A percentile compares a stretch with the other conserved stretches of the same genome.
phyloP scores from a whole-genome alignment of 345 rosid genomes.

The Hypericum perforatum region DNA sequence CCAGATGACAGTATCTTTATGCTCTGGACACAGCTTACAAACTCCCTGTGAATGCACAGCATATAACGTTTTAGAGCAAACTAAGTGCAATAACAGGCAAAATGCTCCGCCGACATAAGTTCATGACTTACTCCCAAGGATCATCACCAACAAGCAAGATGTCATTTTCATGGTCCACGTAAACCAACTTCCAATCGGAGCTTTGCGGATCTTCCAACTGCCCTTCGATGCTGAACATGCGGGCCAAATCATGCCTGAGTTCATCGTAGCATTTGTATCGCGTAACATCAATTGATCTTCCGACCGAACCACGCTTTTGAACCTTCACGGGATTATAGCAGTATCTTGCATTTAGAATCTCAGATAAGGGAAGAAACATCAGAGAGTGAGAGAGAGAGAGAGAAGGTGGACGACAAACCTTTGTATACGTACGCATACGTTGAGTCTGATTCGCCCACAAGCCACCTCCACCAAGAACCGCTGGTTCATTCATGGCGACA shows the following conservation, averaged over 20 bases:
- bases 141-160: constrained; percentile 93
- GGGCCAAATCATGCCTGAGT: constrained; percentile 76
- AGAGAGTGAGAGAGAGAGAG: not conserved
- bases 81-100: not conserved
- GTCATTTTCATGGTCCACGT: constrained; percentile 87
- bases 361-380: not conserved
- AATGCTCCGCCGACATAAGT: not conserved
- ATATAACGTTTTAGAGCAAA: not conserved
- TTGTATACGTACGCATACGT: constrained; percentile 87
- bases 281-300: constrained; percentile 90
- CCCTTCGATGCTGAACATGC: constrained; percentile 96
- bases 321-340: constrained; percentile 40
- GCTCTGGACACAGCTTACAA: constrained; percentile 82
- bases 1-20: constrained; percentile 79
- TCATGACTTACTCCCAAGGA: constrained; percentile 88
- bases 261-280: constrained; percentile 75
- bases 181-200: constrained; percentile 90
- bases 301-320: constrained; percentile 94
- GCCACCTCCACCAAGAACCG: constrained; percentile 57
- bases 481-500: constrained; percentile 62
- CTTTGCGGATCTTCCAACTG: constrained; percentile 87
- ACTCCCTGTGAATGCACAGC: constrained; percentile 49
- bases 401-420: constrained; percentile 40
- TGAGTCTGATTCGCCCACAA: constrained; percentile 78
- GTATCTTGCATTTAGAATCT: not conserved